phyloP scores from a whole-genome alignment of 2,329 filamentous ascomycete species.

The Macroventuria anomochaeta region DNA sequence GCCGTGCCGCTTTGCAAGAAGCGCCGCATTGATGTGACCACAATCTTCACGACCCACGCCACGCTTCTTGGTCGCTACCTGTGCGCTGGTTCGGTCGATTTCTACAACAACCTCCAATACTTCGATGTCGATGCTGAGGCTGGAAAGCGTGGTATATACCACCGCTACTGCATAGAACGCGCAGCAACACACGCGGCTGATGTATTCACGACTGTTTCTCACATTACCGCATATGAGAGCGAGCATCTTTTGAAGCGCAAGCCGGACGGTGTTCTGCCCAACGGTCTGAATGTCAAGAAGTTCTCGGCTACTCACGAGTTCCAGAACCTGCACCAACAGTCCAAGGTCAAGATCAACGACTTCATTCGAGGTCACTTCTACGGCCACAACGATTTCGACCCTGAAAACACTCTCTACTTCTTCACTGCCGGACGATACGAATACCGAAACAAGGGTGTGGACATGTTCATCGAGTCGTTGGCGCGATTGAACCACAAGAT shows the following conservation, averaged over 20 bases:
- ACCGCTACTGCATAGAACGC: slow-evolving; percentile 96
- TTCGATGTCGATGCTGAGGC: slow-evolving; percentile 97
- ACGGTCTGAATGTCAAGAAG: slow-evolving; percentile 97
- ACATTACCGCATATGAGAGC: slow-evolving; percentile 97
- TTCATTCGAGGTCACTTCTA: slow-evolving; percentile 99
- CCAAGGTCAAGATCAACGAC: slow-evolving; percentile 97
- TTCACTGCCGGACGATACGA: slow-evolving; percentile 98
- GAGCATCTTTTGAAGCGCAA: slow-evolving; percentile 98
- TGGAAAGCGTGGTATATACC: slow-evolving; percentile 97
- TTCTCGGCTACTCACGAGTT: slow-evolving; percentile 99
- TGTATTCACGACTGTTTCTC: slow-evolving; percentile 98
- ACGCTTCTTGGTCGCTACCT: slow-evolving; percentile 95
- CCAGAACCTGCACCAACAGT: slow-evolving; percentile 94
- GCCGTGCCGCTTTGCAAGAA: slow-evolving; percentile 91
- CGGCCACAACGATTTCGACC: slow-evolving; percentile 95
- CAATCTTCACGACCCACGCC: slow-evolving; percentile 98
- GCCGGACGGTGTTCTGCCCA: slow-evolving; percentile 93
- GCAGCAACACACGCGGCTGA: slow-evolving; percentile 90
- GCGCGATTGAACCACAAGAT: slow-evolving; percentile 93
- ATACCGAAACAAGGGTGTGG: slow-evolving; percentile 97
- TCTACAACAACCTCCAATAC: slow-evolving; percentile 98
- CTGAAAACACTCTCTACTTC: slow-evolving; percentile 95
- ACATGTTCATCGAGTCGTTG: slow-evolving; percentile 99
- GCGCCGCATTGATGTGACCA: slow-evolving; percentile 93
- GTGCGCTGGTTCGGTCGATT: slow-evolving; percentile 95